Evolutionary conservation across 2,329 filamentous ascomycete species (phyloP).

Genomic region (Capronia americana): DNA sequence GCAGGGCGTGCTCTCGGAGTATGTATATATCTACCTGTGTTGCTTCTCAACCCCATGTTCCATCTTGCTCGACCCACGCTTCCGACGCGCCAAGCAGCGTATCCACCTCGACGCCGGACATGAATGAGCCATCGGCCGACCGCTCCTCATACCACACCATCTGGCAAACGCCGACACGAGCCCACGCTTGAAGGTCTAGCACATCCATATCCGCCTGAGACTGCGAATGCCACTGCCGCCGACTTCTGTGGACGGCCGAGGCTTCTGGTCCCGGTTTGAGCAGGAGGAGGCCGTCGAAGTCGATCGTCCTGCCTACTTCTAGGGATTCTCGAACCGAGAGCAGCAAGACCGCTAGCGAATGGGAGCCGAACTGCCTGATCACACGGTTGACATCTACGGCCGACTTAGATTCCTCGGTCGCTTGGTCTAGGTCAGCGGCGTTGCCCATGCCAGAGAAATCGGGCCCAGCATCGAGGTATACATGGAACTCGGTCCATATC

Average conservation of each 20-base stretch:
- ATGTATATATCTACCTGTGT: too few relatives aligned
- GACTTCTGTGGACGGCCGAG: not conserved
- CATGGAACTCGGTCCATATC: constrained; percentile 7
- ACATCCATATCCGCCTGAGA: not conserved
- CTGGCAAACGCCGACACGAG: constrained; percentile 3
- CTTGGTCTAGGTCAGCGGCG: too few relatives aligned
- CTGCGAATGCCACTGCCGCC: not conserved
- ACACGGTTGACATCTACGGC: not conserved
- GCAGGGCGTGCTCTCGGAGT: too few relatives aligned
- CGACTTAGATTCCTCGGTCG: too few relatives aligned
- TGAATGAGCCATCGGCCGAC: not conserved
- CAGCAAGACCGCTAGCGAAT: not conserved
- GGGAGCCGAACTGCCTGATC: not conserved
- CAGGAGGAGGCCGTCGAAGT: constrained; percentile 1
- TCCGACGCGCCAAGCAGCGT: not conserved
- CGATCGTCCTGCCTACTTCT: not conserved
- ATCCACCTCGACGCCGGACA: not conserved
- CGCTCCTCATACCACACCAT: constrained; percentile 4
- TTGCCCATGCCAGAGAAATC: not conserved
- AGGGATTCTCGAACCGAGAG: not conserved
- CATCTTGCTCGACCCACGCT: not conserved
- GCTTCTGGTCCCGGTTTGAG: not conserved
- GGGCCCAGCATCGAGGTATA: not conserved
- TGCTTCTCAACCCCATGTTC: not conserved
- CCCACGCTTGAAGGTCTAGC: not conserved